Evolutionary conservation across 2,329 filamentous ascomycete genomes (phyloP), one percentile per base, ranked within the genome.

Genomic region (Didymella pomorum): DNA sequence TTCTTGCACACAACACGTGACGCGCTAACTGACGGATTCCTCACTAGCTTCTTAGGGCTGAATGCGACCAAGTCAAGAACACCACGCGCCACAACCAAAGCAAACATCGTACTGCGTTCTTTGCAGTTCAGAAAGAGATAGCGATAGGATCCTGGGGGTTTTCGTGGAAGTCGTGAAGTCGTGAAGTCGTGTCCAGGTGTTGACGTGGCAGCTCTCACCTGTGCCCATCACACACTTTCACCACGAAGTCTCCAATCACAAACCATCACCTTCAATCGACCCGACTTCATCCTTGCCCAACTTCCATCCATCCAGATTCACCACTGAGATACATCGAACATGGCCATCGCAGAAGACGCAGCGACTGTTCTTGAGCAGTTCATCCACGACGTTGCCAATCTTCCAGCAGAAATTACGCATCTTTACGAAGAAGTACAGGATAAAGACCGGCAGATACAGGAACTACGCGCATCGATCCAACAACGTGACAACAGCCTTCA

Each of bases 401-500:
- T 94, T 26, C 91, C 91, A 61, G 89, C 91, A 63, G 91, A 95
- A 78, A 88, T 95, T 59, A 88, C 89, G 20, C 93, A 93, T 79
- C 84, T 94, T 62, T 89, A 93, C 71, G 91, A 93, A 72, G 91
- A 95, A 78, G 91, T 94, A 63, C 83, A 87, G 71, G 89, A 91
- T 73, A 94, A 93, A 76, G 91, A 96, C 74, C 84, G 86, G 48
- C 83, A 87, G 64, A 89, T 91, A 66, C 82, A 86, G 71, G 87
- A 91, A 46, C 88, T 89, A 72, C 81, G 88, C 58, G 83, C 86
- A 61, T 83, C 85, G 63, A 91, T 93, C 71, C 85, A 87, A 39
- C 87, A 89, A 58, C 87, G 89, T 64, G 91, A 96, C 71, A 83
- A 78, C 52, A 88, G 88, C 71, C 87, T 95, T 39, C 91, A 96